These are phyloP conservation scores for Mortierella sp. DNA, from an alignment of 371 early-diverging fungal species.

Conservation along the genomic window DNA sequence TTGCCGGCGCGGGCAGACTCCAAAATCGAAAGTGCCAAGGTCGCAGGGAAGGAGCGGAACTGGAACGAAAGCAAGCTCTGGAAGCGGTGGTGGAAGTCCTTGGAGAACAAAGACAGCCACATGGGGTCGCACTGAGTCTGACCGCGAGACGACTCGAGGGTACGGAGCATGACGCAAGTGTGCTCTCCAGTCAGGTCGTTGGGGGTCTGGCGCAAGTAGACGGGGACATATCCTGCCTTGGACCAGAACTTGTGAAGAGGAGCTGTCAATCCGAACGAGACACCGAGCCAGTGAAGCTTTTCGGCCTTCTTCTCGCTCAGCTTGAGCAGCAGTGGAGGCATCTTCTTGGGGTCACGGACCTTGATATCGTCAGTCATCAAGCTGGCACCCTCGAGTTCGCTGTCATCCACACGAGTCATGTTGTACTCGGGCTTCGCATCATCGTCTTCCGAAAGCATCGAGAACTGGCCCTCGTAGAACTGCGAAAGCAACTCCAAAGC, in stretches of 20 bases:
- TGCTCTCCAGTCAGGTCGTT: constrained; percentile 99
- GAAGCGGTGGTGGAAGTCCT: constrained; percentile 92
- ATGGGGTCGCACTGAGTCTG: constrained; percentile 67
- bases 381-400: constrained; percentile 74
- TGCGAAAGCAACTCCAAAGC: constrained; percentile 89
- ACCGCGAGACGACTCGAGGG: constrained; percentile 68
- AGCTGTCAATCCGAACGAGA: constrained; percentile 95
- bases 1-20: constrained; percentile 75
- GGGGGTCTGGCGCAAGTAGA: constrained; percentile 97
- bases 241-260: constrained; percentile 98
- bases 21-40: constrained; percentile 86
- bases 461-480: constrained; percentile 88
- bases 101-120: constrained; percentile 85
- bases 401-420: constrained; percentile 68
- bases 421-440: constrained; percentile 60
- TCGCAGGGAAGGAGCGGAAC: constrained; percentile 87
- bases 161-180: constrained; percentile 96
- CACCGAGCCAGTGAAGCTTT: constrained; percentile 96
- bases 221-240: constrained; percentile 90
- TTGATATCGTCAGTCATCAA: constrained; percentile 83
- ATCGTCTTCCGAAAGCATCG: constrained; percentile 78
- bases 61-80: constrained; percentile 88
- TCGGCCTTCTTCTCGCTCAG: constrained; percentile 85
- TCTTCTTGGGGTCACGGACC: constrained; percentile 87
- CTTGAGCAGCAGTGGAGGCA: constrained; percentile 92